Conservation (phyloP, 2,329 filamentous ascomycete genomes). For the Neurospora sp. region DNA sequence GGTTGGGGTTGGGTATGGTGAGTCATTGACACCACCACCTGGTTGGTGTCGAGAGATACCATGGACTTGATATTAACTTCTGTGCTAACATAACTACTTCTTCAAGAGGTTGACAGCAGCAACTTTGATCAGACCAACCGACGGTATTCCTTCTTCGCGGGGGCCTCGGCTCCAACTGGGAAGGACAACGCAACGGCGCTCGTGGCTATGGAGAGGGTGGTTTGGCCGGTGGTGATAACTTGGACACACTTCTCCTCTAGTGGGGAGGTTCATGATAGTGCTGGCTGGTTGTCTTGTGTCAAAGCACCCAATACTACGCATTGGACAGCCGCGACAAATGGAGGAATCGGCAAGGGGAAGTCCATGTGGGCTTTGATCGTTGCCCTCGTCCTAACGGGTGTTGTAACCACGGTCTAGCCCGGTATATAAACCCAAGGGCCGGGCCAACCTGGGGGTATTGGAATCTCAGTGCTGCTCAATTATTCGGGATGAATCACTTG, state of each 20-base stretch:
- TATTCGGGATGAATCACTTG: background rate
- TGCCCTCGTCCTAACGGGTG: background rate
- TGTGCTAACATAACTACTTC: background rate
- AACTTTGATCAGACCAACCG: background rate
- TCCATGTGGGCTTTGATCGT: background rate
- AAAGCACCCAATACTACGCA: conserved; percentile 1
- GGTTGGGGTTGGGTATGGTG: conserved; percentile 4
- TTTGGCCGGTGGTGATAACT: conserved; percentile 13
- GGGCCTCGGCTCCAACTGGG: background rate
- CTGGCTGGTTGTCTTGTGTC: conserved; percentile 9
- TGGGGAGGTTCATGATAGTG: conserved; percentile 9
- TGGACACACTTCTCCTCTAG: conserved; percentile 11
- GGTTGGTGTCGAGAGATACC: conserved; percentile 1
- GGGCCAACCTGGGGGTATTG: background rate
- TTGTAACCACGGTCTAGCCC: background rate
- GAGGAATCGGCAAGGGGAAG: background rate
- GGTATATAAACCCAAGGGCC: background rate
- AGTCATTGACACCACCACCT: background rate
- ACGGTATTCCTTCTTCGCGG: conserved; percentile 6
- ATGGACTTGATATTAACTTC: background rate
- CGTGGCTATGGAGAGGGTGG: conserved; percentile 1
- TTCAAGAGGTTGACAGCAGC: background rate
- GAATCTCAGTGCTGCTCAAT: background rate
- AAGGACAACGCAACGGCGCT: conserved; percentile 7
- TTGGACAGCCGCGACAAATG: background rate